Evolutionary conservation across 2,329 filamentous ascomycete genomes (phyloP), one percentile per base, ranked within the genome.

Genomic region (Nothophoma quercina): DNA sequence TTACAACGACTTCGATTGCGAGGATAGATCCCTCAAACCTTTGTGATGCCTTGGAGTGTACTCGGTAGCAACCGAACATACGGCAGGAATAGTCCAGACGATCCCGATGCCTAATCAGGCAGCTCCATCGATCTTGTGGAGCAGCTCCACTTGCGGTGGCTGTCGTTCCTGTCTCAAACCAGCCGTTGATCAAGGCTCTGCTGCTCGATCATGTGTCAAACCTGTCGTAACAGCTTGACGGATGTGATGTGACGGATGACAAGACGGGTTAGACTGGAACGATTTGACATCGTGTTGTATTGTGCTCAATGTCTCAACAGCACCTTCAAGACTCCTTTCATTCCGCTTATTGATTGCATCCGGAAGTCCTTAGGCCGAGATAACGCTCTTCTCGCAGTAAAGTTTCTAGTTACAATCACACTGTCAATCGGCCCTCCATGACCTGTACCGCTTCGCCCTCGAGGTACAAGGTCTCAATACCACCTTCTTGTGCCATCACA

Each of bases 401-500:
- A 12, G 2, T 23, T 39, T 19, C 40, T 25, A 12, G 8, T 23
- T 36, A 7, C 4, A 22, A 10, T 64, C 45, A 68, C 33, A 68
- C 51, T 22, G 54, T 60, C 51, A 71, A 49, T 29, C 59, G 58
- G 19, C 70, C 70, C 44, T 70, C 59, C 68, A 73, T 73, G 6
- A 81, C 75, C 56, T 72, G 65, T 13, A 80, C 73, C 13, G 78
- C 75, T 47, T 63, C 71, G 23, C 78, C 78, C 54, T 71, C 73
- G 39, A 82, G 70, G 51, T 72, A 70, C n/a, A 81, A 62, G 30
- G 64, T 70, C 51, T 76, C 69, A 16, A 81, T 70, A 4, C 66
- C 62, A n/a, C 69, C 60, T 18, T 62, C 57, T 42, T 72, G 60
- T 44, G 71, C 68, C 66, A 81, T 59, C 45, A 69, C 70, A 38